These are phyloP conservation scores for Oryza rufipogon DNA, from an alignment of 176 grass and related monocot species.

Conservation along the genomic window DNA sequence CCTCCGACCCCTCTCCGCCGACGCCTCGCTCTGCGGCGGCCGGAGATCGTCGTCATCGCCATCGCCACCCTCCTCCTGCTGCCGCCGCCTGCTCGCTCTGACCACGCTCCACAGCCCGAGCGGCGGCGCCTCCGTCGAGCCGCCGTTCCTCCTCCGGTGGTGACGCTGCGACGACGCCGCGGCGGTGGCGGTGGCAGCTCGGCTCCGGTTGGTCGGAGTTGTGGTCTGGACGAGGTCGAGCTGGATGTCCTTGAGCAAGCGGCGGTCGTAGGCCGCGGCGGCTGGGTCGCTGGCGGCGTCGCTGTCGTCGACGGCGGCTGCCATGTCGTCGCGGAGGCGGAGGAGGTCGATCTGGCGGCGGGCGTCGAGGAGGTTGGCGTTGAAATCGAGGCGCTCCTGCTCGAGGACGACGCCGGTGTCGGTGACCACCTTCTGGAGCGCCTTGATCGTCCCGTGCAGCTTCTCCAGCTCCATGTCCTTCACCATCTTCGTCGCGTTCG, in stretches of 20 bases:
- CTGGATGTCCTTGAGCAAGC: slow-evolving; percentile 88
- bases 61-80: not conserved
- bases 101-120: slow-evolving; percentile 54
- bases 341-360: slow-evolving; percentile 82
- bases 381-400: slow-evolving; percentile 79
- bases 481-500: slow-evolving; percentile 43
- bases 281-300: slow-evolving; percentile 44
- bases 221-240: slow-evolving; percentile 73
- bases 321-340: slow-evolving; percentile 72
- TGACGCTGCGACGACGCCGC: slow-evolving; percentile 26
- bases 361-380: slow-evolving; percentile 60
- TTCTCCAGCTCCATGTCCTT: slow-evolving; percentile 72
- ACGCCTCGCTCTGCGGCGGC: slow-evolving; percentile 41
- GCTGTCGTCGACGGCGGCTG: slow-evolving; percentile 42
- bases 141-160: slow-evolving; percentile 39
- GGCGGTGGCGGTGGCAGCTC: not conserved
- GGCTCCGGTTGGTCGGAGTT: slow-evolving; percentile 40
- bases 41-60: slow-evolving; percentile 19
- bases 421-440: slow-evolving; percentile 72
- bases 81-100: slow-evolving; percentile 34
- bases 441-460: slow-evolving; percentile 73
- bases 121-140: slow-evolving; percentile 27
- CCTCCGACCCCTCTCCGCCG: slow-evolving; percentile 39
- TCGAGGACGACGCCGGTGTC: slow-evolving; percentile 75
- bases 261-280: slow-evolving; percentile 52